Evolutionary conservation across 2,329 filamentous ascomycete species (phyloP).

Genomic region (Periconia sp.): DNA sequence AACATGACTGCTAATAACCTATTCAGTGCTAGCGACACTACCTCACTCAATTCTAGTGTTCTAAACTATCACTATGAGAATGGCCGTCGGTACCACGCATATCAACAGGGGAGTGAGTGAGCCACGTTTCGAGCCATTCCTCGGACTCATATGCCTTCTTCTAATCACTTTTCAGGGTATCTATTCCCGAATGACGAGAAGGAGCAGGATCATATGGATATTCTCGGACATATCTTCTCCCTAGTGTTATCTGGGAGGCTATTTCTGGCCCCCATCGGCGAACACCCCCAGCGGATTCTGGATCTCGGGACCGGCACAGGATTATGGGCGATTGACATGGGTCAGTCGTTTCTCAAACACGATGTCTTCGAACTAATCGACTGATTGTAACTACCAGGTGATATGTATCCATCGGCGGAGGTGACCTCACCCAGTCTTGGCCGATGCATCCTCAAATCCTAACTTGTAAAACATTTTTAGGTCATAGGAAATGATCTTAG

Average conservation of each 20-base stretch:
- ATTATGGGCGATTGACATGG: slow-evolving; percentile 1
- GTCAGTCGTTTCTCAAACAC: not conserved
- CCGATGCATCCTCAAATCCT: not conserved
- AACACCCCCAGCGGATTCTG: slow-evolving; percentile 19
- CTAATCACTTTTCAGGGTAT: slow-evolving; percentile 10
- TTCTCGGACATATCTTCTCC: slow-evolving; percentile 2
- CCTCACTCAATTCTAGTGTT: slow-evolving; percentile 22
- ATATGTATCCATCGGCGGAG: slow-evolving; percentile 2
- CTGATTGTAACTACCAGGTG: too few relatives aligned
- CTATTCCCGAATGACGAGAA: slow-evolving; percentile 27
- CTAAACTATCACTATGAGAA: slow-evolving; percentile 30
- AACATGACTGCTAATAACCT: too few relatives aligned
- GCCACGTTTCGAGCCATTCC: not conserved
- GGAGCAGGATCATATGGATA: slow-evolving; percentile 24
- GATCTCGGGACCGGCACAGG: slow-evolving; percentile 36
- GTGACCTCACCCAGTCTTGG: not conserved
- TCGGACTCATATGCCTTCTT: not conserved
- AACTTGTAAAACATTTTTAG: not conserved
- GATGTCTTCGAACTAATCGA: too few relatives aligned
- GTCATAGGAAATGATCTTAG: slow-evolving; percentile 46
- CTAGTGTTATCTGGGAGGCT: not conserved
- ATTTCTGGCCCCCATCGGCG: not conserved
- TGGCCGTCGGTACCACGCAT: slow-evolving; percentile 26
- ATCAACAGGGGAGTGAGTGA: slow-evolving; percentile 3
- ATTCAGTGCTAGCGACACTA: too few relatives aligned